Base-by-base conservation (phyloP, 1,284 basidiomycete genomes). In the Ustilago vetiveriae region DNA sequence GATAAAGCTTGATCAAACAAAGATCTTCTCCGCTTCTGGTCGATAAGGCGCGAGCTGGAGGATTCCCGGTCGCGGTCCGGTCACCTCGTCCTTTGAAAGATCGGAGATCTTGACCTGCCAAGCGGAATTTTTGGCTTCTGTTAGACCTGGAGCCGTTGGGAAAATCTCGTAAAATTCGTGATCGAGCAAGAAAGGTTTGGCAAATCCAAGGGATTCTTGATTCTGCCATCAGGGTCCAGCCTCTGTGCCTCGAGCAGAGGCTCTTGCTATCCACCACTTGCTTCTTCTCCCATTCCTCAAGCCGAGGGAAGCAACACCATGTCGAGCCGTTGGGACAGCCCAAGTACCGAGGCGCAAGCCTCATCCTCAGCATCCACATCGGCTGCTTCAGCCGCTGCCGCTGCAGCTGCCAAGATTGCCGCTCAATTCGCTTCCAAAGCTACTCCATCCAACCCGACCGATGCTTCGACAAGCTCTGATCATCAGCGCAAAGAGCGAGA, bases 91-190 rank as follows among this genome's bases (percentile, higher is more conserved):
- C 11, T 40, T 9, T 24, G 27, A 29, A 13, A 27, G 19, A 54
- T 62, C 49, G 35, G 51, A 53, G 32, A 50, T 54, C 45, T 46
- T 39, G 13, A 2, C 19, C 23, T 16, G 40, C 40, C 36, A 35
- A 40, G 62, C 51, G 89, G 89, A 23, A 91, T 91, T 40, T n/a
- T n/a, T n/a, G n/a, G n/a, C 79, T 81, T 26, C 92, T 94, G 72
- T 62, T 54, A 62, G 42, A 22, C 30, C 41, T 7, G 27, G 5
- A 2, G 7, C 21, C 16, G 17, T 23, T 13, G 29, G 14, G 10
- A 8, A 30, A 2, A 30, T 30, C 29, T 30, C 29, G 29, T 14
- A 30, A 30, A 35, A 35, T 6, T 14, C 33, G 45, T 47, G 51
- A 53, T 40, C 42, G 42, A 45, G 7, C 11, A 41, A 36, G 21